These are phyloP conservation scores for Crucihimalaya himalaica DNA, from an alignment of 345 rosid genomes.

Conservation along the genomic window DNA sequence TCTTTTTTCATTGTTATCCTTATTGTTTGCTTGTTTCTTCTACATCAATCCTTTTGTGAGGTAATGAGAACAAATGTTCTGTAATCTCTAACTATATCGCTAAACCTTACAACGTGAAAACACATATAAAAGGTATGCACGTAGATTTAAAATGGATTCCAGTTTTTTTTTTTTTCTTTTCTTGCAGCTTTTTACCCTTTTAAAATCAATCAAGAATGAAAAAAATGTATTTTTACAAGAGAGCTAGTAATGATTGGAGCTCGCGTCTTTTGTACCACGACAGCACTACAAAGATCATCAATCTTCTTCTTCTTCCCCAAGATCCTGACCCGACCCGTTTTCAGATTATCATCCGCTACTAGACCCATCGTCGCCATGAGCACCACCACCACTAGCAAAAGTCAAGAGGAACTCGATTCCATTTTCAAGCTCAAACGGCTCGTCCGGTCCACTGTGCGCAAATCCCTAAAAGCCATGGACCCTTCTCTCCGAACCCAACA, in stretches of 20 bases:
- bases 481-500: constrained; percentile 71
- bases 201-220: no score
- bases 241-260: constrained; percentile 35
- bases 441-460: constrained; percentile 71
- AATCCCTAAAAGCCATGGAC: constrained; percentile 75
- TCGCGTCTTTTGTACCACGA: constrained; percentile 34
- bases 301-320: constrained; percentile 34
- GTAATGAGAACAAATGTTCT: no score
- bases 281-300: constrained; percentile 16
- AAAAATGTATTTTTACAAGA: not conserved
- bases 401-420: constrained; percentile 49
- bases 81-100: no score
- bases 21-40: no score
- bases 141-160: no score
- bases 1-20: no score
- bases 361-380: constrained; percentile 36
- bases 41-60: no score
- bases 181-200: not conserved
- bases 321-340: constrained; percentile 37
- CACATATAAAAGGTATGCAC: no score
- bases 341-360: constrained; percentile 1
- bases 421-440: constrained; percentile 63
- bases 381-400: constrained; percentile 32
- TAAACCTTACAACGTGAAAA: no score
- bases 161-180: no score